Evolutionary conservation across 148 eudicot species (phyloP), one percentile per base, ranked within the genome.

Genomic region (Vaccinium corymbosum): DNA sequence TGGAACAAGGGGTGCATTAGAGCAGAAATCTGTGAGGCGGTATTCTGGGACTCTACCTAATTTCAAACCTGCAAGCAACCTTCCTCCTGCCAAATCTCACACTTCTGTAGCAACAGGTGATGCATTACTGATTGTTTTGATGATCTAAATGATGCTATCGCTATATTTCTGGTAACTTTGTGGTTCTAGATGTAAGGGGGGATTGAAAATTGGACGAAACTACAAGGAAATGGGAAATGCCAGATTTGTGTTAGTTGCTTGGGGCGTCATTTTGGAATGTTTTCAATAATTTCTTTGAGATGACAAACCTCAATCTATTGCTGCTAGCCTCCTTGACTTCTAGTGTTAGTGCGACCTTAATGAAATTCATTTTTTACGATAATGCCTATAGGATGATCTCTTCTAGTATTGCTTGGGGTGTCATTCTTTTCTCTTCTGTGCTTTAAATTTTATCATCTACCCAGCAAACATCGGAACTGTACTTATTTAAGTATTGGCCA

Each of bases 1-100:
- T 55, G 92, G 86, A 59, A 38, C 89, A 27, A 88, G 92, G 86
- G 90, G 90, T 62, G 85, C 72, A 81, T 48, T 84, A n/a, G 80
- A 84, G 75, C 78, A 79, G 16, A 84, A 84, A 79, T 79, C 82
- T 55, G 82, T 22, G 51, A 79, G 79, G 82, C 71, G 82, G 46
- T 68, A 79, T 59, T 84, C 86, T 79, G 86, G 82, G 56, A 70
- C 78, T 68, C 9, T 68, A 6, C 19, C 82, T 79, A 84, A 84
- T 79, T 38, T 82, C n/a, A 84, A 84, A 79, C 78, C 82, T 27
- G 78, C 79, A n/a, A 84, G 42, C 86, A 84, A 79, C 78, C 17
- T 79, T 71, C 55, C 86, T 70, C 62, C 86, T 84, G 70, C 79
- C 57, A 84, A 84, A 71, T 38, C 70, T 55, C 61, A 79, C 12